A percentile compares a stretch with the other conserved stretches of the same genome.
These are phyloP conservation scores for Daldinia childiae DNA, from an alignment of 495 filamentous ascomycete species.

Conservation along the genomic window DNA sequence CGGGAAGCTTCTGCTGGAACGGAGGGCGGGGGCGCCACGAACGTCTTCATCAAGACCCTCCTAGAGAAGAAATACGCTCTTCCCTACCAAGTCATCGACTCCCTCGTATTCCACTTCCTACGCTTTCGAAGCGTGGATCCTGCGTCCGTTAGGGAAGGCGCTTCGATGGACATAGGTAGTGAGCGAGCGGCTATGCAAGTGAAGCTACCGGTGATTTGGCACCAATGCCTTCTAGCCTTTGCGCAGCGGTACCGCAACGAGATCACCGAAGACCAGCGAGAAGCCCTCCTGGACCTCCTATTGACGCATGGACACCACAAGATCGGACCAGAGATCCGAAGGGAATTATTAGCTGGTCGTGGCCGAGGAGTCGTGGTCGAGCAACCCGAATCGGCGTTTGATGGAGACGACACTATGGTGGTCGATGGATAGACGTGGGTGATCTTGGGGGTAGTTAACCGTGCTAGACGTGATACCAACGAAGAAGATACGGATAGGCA, in stretches of 20 bases:
- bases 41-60: slow-evolving; percentile 89
- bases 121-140: slow-evolving; percentile 74
- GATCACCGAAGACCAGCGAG: slow-evolving; percentile 76
- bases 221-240: slow-evolving; percentile 84
- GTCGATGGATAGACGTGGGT: slow-evolving; percentile 49
- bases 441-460: not conserved
- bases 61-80: slow-evolving; percentile 97
- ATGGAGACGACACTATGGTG: slow-evolving; percentile 95
- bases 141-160: slow-evolving; percentile 50
- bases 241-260: slow-evolving; percentile 90
- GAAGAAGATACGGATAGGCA: slow-evolving; percentile 26
- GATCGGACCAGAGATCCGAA: slow-evolving; percentile 90
- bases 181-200: slow-evolving; percentile 61
- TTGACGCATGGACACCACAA: slow-evolving; percentile 84
- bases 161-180: slow-evolving; percentile 57
- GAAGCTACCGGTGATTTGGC: slow-evolving; percentile 86
- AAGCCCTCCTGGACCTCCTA: slow-evolving; percentile 90
- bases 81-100: slow-evolving; percentile 87
- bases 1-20: slow-evolving; percentile 76
- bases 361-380: slow-evolving; percentile 78
- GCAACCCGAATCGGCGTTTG: slow-evolving; percentile 59
- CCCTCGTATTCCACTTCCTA: slow-evolving; percentile 94
- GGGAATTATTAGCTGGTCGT: slow-evolving; percentile 88
- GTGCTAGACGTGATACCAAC: slow-evolving; percentile 37
- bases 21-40: slow-evolving; percentile 83